Evolutionary conservation across 306 rosid species (phyloP), one percentile per base, ranked within the genome.

Genomic region (Pachyrhizus erosus): DNA sequence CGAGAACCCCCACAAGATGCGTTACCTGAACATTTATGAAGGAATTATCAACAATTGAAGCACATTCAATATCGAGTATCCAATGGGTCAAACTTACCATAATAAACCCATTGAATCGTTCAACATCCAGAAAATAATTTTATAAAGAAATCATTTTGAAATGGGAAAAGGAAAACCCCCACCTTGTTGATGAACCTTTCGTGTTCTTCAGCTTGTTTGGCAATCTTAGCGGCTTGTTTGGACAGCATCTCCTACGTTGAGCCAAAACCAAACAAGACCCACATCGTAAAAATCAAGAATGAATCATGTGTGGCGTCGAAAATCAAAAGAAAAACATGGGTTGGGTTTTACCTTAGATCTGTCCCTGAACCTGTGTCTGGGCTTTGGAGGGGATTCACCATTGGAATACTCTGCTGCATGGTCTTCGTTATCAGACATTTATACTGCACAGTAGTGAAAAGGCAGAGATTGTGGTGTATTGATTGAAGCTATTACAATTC

Each of bases 111-210:
- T 7, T 51, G 54, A 52, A 78, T 70, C 13, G 48, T 29, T 55
- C n/a, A 70, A 57, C 24, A 34, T 15, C 23, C 66, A 67, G 3
- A 51, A 4, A 40, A 21, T 1, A 18, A 0, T 5, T 1, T 5
- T 43, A 11, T 55, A 42, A 54, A 61, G 26, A 21, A 10, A n/a
- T 8, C 40, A 51, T 34, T 4, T 55, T 61, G 13, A 73, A 74
- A 83, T 9, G 46, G 70, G 40, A 72, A 49, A 45, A 13, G 7
- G 17, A 31, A 68, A 9, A 9, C 72, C 7, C 42, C 34, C 31
- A 92, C 98, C 97, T 94, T 94, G 74, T 85, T 91, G 68, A 93
- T 92, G 86, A 94, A 91, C 42, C 91, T 84, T 73, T 94, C 97
- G 57, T 94, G 97, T 70, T 94, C 97, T 77, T 94, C 92, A 0